phyloP scores from a whole-genome alignment of 306 rosid species.

The Quercus suber region DNA sequence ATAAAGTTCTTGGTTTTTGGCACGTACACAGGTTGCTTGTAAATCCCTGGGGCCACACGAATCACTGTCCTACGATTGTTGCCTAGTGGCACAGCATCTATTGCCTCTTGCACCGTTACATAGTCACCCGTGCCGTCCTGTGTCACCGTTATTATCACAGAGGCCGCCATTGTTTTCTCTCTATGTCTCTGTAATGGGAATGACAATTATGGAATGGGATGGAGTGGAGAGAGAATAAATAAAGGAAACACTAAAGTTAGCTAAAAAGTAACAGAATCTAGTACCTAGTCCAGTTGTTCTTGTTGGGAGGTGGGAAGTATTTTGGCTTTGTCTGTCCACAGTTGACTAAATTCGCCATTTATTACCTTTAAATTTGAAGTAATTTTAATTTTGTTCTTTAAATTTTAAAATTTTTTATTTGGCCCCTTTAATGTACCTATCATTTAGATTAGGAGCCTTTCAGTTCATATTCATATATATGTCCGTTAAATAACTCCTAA shows the following conservation, averaged over 20 bases:
- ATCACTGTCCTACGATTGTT: slow-evolving; percentile 70
- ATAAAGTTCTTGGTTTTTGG: slow-evolving; percentile 87
- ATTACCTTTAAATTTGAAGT: no score
- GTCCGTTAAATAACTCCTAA: no score
- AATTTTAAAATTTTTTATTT: no score
- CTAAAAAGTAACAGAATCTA: background rate
- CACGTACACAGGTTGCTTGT: slow-evolving; percentile 72
- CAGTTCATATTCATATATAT: no score
- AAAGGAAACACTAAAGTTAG: background rate
- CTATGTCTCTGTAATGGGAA: background rate
- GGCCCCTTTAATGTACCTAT: no score
- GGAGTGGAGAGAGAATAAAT: background rate
- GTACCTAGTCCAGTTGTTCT: background rate
- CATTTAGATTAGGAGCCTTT: no score
- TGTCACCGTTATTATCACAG: slow-evolving; percentile 49
- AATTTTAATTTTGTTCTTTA: no score
- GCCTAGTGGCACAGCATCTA: slow-evolving; percentile 73
- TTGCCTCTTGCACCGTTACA: slow-evolving; percentile 79
- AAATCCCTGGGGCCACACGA: slow-evolving; percentile 68
- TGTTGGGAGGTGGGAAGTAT: background rate
- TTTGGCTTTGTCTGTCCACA: background rate
- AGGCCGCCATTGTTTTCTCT: slow-evolving; percentile 49
- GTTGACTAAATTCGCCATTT: background rate
- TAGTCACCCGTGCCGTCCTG: slow-evolving; percentile 68
- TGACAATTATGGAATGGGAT: background rate